A percentile compares a stretch with the other conserved stretches of the same genome.
Conservation (phyloP, 179 eudicot genomes). For the Carnegiea gigantea region DNA sequence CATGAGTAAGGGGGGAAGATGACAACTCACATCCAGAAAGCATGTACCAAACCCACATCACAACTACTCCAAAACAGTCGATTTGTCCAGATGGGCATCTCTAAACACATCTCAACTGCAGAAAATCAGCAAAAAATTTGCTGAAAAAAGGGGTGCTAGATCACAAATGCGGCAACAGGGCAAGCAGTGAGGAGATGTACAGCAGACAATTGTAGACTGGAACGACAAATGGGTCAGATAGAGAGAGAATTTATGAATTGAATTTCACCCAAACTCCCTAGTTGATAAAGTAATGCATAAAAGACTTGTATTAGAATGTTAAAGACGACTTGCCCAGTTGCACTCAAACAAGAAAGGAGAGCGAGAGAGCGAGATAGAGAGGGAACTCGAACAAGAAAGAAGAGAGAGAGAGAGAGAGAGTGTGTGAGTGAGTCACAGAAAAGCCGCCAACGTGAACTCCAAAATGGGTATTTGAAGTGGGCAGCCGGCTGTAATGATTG, state of each 20-base stretch:
- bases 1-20: not conserved
- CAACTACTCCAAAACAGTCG: not conserved
- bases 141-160: not conserved
- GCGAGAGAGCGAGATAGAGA: too few species aligned
- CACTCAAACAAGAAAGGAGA: not conserved
- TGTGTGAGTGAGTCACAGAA: not conserved
- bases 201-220: not conserved
- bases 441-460: not conserved
- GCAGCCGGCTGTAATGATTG: not conserved
- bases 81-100: not conserved
- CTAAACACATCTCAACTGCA: slow-evolving; percentile 7
- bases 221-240: not conserved
- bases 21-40: not conserved
- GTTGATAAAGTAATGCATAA: too few species aligned
- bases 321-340: not conserved
- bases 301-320: not conserved
- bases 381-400: not conserved
- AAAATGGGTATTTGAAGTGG: not conserved
- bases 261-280: not conserved
- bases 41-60: slow-evolving; percentile 10
- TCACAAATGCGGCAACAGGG: slow-evolving; percentile 7
- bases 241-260: not conserved
- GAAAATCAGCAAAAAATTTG: not conserved
- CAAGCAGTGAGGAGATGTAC: not conserved
- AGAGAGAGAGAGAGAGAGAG: not conserved